Evolutionary conservation across 2,329 filamentous ascomycete species (phyloP).

Genomic region (Amauroascus verrucosus): DNA sequence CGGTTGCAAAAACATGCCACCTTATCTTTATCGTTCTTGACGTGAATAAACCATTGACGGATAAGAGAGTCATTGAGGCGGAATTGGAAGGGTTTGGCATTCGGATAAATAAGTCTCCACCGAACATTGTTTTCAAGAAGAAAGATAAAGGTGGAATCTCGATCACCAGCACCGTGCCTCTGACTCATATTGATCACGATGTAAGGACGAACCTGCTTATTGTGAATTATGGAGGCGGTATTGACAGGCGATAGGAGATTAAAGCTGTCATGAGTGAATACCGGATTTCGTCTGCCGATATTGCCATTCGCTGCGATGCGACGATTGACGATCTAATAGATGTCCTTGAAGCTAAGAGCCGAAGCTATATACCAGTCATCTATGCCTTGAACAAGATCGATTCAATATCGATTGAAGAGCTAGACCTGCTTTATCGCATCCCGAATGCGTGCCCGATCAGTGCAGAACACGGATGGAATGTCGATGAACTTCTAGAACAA

Average conservation of each 20-base stretch:
- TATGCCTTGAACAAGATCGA: constrained; percentile 99
- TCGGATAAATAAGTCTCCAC: constrained; percentile 90
- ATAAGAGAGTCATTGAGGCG: constrained; percentile 89
- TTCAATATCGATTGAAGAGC: constrained; percentile 91
- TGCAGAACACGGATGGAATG: constrained; percentile 94
- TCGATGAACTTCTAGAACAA: constrained; percentile 90
- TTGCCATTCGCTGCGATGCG: constrained; percentile 93
- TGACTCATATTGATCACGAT: constrained; percentile 86
- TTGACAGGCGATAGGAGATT: constrained; percentile 55
- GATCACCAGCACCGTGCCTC: constrained; percentile 86
- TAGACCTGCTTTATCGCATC: constrained; percentile 91
- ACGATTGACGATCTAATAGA: constrained; percentile 97
- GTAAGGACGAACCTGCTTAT: constrained; percentile 25
- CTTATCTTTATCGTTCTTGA: constrained; percentile 97
- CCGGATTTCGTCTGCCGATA: constrained; percentile 90
- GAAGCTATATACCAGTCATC: constrained; percentile 96
- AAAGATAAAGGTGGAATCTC: constrained; percentile 97
- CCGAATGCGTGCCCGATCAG: constrained; percentile 96
- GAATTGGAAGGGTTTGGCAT: constrained; percentile 97
- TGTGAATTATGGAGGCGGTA: background rate
- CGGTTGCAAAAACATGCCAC: constrained; percentile 96
- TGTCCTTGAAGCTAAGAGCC: constrained; percentile 82
- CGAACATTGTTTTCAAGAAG: constrained; percentile 99
- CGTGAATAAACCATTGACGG: constrained; percentile 94
- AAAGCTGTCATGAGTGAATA: constrained; percentile 97